Conservation (phyloP, 345 rosid species). For the Rhodomyrtus tomentosa region DNA sequence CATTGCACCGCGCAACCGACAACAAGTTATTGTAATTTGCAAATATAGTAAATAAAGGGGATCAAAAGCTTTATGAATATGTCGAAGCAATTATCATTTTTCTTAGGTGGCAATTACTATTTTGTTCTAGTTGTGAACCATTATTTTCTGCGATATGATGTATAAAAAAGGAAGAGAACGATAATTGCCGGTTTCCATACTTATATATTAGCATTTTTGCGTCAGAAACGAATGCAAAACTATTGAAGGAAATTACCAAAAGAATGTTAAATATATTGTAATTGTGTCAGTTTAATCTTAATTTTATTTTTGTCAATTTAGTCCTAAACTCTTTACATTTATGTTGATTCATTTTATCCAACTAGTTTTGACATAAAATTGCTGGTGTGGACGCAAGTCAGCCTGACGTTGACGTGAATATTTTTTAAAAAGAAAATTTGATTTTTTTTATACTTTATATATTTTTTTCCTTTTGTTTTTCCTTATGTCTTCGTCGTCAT, state of each 20-base stretch:
- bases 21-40: neutral
- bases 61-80: neutral
- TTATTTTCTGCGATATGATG: neutral
- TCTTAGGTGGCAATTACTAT: neutral
- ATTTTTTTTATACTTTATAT: too few relatives aligned
- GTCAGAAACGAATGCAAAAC: neutral
- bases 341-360: too few relatives aligned
- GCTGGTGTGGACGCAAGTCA: fast-evolving
- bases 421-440: too few relatives aligned
- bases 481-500: too few relatives aligned
- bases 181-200: fast-evolving
- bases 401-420: too few relatives aligned
- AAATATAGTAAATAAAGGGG: neutral
- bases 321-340: too few relatives aligned
- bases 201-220: neutral
- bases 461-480: too few relatives aligned
- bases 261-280: too few relatives aligned
- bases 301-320: too few relatives aligned
- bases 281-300: too few relatives aligned
- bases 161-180: neutral
- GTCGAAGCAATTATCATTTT: neutral
- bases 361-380: too few relatives aligned
- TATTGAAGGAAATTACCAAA: neutral
- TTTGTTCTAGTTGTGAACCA: fast-evolving
- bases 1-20: neutral